These are phyloP conservation scores for Achaetomium macrosporum DNA, from an alignment of 2,329 filamentous ascomycete species.

Conservation along the genomic window DNA sequence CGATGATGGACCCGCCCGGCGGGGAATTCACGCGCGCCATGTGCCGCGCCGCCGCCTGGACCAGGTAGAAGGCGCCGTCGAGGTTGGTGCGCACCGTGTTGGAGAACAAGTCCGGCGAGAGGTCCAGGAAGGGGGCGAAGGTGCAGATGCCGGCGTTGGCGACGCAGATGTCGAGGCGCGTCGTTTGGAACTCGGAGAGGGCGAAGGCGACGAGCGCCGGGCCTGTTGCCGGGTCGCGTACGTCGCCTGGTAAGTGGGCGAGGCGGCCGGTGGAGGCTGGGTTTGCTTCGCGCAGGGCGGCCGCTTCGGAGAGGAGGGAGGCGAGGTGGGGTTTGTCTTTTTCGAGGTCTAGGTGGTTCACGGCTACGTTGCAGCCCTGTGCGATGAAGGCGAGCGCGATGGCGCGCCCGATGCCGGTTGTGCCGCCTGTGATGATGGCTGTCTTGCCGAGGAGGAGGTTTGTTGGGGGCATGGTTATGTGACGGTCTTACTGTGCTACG, in stretches of 20 bases:
- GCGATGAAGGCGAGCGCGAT: conserved; percentile 73
- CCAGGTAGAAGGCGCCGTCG: conserved; percentile 80
- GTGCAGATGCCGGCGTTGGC: conserved; percentile 85
- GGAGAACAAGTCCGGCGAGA: conserved; percentile 64
- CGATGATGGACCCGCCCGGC: conserved; percentile 73
- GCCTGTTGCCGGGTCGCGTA: conserved; percentile 68
- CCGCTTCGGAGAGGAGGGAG: conserved; percentile 48
- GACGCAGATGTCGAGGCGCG: conserved; percentile 69
- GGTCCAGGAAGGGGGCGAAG: conserved; percentile 78
- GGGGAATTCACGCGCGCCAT: conserved; percentile 62
- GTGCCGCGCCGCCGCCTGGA: conserved; percentile 77
- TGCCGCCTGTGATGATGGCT: conserved; percentile 80
- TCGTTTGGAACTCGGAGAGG: conserved; percentile 51
- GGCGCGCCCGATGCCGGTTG: conserved; percentile 80
- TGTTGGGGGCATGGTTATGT: conserved; percentile 37
- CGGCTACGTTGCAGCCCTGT: conserved; percentile 71
- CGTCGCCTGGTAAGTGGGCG: conserved; percentile 68
- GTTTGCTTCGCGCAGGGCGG: conserved; percentile 38
- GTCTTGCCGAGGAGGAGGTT: conserved; percentile 66
- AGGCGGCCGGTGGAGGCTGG: conserved; percentile 45
- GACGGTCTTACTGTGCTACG: neutral
- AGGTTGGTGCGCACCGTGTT: conserved; percentile 75
- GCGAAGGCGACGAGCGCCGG: conserved; percentile 59
- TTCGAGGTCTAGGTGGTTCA: conserved; percentile 68
- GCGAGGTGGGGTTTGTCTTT: conserved; percentile 47